Evolutionary conservation across 2,329 filamentous ascomycete genomes (phyloP), one percentile per base, ranked within the genome.

Genomic region (Colletotrichum plurivorum): DNA sequence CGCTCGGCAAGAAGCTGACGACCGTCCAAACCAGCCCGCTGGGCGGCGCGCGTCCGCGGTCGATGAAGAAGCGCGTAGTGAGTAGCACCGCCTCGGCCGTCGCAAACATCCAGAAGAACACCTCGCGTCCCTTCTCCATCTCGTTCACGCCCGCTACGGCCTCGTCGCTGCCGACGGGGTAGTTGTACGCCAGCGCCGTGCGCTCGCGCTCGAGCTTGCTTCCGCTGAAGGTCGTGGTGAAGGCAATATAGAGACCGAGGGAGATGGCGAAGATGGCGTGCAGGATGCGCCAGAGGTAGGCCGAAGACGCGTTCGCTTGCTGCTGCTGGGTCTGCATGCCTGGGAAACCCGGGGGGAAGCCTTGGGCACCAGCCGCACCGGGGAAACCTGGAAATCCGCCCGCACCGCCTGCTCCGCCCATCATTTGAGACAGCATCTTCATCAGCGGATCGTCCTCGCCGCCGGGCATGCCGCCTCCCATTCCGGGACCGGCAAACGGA

Each of bases 31-130:
- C 73, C 66, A 93, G 85, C 3, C 92, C 92, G 27, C 83, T 80
- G 3, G 87, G 88, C 69, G 88, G 87, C 53, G 87, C 77, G 46
- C 82, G 78, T 25, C 87, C 87, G 73, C 88, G 89, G 74, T 94
- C 92, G 59, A 94, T 76, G 73, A 94, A 89, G 77, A 92, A 93
- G 25, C 93, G 85, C 36, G 88, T 90, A 1, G 89, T 92, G 72
- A 95, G 88, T 71, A 95, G 83, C 61, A 93, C 77, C 12, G 93
- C 85, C 81, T 96, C 93, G 39, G 89, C 90, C 0, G 93, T 94
- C 6, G 92, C 91, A 77, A 95, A 96, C n/a, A 93, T 86, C 83
- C 90, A 94, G 79, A 95, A 94, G 80, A 94, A 91, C 70, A 86
- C 84, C 53, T 83, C 83, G 48, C 84, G 77, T 41, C 79, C 76